These are phyloP conservation scores for Centella asiatica DNA, from an alignment of 129 eudicot species.

Conservation along the genomic window DNA sequence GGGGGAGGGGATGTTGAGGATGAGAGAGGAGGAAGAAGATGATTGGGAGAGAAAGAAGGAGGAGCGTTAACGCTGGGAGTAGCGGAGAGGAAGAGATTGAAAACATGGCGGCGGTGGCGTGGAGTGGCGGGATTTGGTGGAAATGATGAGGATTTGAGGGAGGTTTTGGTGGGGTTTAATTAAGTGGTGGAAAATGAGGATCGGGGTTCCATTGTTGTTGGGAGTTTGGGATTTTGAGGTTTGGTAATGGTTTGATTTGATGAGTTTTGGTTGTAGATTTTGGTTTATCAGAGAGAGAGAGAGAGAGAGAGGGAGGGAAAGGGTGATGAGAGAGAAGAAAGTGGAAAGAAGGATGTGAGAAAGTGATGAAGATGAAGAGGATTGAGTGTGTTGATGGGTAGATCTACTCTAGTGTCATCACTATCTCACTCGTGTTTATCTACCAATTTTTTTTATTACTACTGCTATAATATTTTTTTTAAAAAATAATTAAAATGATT, in stretches of 20 bases:
- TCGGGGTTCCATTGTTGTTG: background rate
- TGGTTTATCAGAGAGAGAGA: no score
- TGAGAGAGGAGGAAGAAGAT: slow-evolving; percentile 52
- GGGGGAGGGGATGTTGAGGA: slow-evolving; percentile 33
- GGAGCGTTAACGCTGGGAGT: slow-evolving; percentile 31
- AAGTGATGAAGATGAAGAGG: background rate
- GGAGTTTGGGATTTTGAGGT: background rate
- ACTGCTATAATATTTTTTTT: no score
- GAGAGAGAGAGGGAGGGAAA: slow-evolving; percentile 41
- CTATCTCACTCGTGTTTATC: no score
- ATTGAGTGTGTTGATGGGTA: no score
- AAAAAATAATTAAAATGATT: no score
- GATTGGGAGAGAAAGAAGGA: slow-evolving; percentile 44
- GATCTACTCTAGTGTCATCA: no score
- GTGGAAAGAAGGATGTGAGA: no score
- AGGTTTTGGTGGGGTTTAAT: no score
- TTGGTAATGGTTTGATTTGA: slow-evolving; percentile 10
- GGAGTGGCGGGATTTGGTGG: no score
- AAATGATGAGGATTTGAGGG: slow-evolving; percentile 24
- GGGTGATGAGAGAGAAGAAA: no score
- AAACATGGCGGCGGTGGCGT: no score
- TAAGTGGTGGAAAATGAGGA: slow-evolving; percentile 38
- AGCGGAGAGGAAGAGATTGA: slow-evolving; percentile 21
- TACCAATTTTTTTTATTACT: no score
- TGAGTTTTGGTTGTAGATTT: slow-evolving; percentile 20